Conservation (phyloP, 176 grass and related monocot genomes). For the Miscanthus lutarioriparius region DNA sequence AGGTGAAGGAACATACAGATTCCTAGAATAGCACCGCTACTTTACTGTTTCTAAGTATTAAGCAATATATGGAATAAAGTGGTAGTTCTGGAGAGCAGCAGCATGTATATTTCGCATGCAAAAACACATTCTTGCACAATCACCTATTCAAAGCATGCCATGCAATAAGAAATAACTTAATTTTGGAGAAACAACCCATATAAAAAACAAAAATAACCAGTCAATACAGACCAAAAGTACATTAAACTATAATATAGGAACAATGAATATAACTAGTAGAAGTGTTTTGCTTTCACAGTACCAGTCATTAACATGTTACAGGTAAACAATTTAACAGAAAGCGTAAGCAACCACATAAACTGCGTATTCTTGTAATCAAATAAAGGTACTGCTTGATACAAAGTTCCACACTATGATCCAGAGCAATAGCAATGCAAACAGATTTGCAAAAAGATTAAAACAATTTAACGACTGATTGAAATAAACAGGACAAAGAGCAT, state of each 20-base stretch:
- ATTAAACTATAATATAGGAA: constrained; percentile 21
- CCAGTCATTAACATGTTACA: constrained; percentile 10
- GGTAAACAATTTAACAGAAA: constrained; percentile 11
- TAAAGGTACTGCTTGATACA: background rate
- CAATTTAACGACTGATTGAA: constrained; percentile 3
- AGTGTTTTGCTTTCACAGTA: background rate
- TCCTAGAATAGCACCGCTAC: background rate
- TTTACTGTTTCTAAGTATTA: background rate
- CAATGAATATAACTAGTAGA: constrained; percentile 3
- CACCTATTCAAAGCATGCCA: constrained; percentile 17
- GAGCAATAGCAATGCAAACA: constrained; percentile 2
- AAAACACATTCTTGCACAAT: background rate
- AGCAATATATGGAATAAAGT: background rate
- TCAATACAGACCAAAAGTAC: background rate
- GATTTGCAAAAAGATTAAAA: too few relatives aligned
- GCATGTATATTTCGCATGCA: constrained; percentile 9
- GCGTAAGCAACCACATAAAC: background rate
- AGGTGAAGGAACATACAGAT: background rate
- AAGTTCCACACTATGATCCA: background rate
- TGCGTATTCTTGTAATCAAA: background rate
- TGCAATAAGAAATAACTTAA: background rate
- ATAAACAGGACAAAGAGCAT: constrained; percentile 10
- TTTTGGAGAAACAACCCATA: background rate
- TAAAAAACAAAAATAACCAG: background rate
- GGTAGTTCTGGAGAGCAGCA: background rate